phyloP scores from a whole-genome alignment of 2,329 filamentous ascomycete species.

The Cladosporium sp. region DNA sequence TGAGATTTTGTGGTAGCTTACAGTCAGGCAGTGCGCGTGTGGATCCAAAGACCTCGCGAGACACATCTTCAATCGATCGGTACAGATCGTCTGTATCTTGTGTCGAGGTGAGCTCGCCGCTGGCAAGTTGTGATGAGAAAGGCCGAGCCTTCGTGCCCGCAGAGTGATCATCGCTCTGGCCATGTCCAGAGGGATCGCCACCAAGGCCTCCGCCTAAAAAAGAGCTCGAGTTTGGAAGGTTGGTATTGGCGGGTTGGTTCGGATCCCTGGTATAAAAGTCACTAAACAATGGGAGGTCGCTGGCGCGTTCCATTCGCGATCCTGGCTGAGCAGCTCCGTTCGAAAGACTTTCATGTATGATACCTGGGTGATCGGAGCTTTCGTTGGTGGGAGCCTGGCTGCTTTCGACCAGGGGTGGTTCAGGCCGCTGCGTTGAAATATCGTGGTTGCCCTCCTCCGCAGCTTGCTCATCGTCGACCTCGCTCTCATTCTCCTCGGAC shows the following conservation, averaged over 20 bases:
- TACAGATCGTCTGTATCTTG: conserved; percentile 15
- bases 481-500: no score
- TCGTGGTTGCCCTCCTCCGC: no score
- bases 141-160: background rate
- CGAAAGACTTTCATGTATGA: no score
- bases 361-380: no score
- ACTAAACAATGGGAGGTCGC: conserved; percentile 3
- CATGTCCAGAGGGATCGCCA: conserved; percentile 6
- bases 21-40: conserved; percentile 17
- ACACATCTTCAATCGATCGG: conserved; percentile 15
- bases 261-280: background rate
- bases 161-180: conserved; percentile 5
- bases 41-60: conserved; percentile 15
- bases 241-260: background rate
- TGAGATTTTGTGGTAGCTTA: conserved; percentile 14
- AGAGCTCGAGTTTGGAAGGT: conserved; percentile 5
- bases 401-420: no score
- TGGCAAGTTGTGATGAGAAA: background rate
- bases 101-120: background rate
- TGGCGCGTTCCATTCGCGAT: background rate
- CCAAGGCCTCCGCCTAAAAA: conserved; percentile 17
- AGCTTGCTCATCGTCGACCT: no score
- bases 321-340: no score
- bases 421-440: no score
- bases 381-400: no score